Evolutionary conservation across 2,329 filamentous ascomycete genomes (phyloP).

Genomic region (Grosmannia clavigera): DNA sequence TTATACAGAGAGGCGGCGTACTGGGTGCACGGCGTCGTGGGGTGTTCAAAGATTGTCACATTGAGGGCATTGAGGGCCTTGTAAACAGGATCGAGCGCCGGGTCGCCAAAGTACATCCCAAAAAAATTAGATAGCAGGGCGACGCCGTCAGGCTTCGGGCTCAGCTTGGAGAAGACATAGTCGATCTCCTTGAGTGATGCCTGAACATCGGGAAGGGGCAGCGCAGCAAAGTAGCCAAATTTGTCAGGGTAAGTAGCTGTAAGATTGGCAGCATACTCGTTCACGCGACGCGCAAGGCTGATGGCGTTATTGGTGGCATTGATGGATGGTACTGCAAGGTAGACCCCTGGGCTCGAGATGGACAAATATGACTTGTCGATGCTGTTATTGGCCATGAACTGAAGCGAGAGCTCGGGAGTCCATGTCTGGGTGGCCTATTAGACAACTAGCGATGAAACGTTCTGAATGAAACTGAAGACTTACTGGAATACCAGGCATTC

Average conservation of each 20-base stretch:
- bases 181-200: slow-evolving; percentile 35
- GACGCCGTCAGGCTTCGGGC: slow-evolving; percentile 33
- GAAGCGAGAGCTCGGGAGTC: slow-evolving; percentile 8
- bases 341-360: slow-evolving; percentile 16
- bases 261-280: slow-evolving; percentile 12
- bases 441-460: not conserved
- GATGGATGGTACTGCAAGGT: slow-evolving; percentile 13
- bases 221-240: slow-evolving; percentile 39
- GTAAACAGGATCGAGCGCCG: slow-evolving; percentile 31
- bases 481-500: slow-evolving; percentile 16
- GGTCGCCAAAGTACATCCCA: slow-evolving; percentile 38
- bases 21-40: slow-evolving; percentile 33
- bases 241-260: slow-evolving; percentile 13
- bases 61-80: slow-evolving; percentile 31
- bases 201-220: slow-evolving; percentile 37
- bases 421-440: not conserved
- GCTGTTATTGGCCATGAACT: slow-evolving; percentile 13
- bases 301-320: slow-evolving; percentile 11
- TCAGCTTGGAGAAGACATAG: slow-evolving; percentile 24
- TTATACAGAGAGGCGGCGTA: slow-evolving; percentile 4
- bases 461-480: not conserved
- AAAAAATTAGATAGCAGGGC: slow-evolving; percentile 38
- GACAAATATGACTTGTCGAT: slow-evolving; percentile 14
- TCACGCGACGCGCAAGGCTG: slow-evolving; percentile 12
- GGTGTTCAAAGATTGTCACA: slow-evolving; percentile 41